Conservation (phyloP, 179 eudicot species). For the Carnegiea gigantea region DNA sequence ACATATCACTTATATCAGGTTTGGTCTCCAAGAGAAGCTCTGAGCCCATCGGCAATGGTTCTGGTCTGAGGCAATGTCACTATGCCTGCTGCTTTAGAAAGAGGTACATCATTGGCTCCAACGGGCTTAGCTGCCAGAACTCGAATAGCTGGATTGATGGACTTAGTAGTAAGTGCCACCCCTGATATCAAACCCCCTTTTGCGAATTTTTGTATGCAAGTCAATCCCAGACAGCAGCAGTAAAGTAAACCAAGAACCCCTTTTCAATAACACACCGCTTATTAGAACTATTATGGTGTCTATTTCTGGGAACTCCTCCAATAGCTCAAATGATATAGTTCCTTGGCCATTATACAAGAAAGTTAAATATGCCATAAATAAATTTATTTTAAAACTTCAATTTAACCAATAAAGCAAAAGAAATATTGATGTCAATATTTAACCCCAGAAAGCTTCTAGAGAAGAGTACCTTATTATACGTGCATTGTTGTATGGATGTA, state of each 20-base stretch:
- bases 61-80: slow-evolving; percentile 60
- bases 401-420: not conserved
- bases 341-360: slow-evolving; percentile 73
- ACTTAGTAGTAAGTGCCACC: slow-evolving; percentile 85
- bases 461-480: slow-evolving; percentile 66
- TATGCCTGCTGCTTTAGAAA: slow-evolving; percentile 74
- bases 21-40: slow-evolving; percentile 87
- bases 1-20: slow-evolving; percentile 46
- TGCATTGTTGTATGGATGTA: slow-evolving; percentile 85
- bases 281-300: slow-evolving; percentile 87
- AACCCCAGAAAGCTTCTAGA: not conserved
- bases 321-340: slow-evolving; percentile 81
- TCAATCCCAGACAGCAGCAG: not conserved
- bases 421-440: not conserved
- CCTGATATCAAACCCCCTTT: slow-evolving; percentile 99
- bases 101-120: slow-evolving; percentile 94
- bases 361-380: not conserved
- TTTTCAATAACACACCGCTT: slow-evolving; percentile 54
- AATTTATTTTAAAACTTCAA: not conserved
- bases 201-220: slow-evolving; percentile 26
- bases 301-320: slow-evolving; percentile 78
- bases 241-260: not conserved
- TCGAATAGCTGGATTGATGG: slow-evolving; percentile 73
- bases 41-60: slow-evolving; percentile 93
- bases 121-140: slow-evolving; percentile 89